Evolutionary conservation across 2,329 filamentous ascomycete species (phyloP).

Genomic region (Beauveria medogensis): DNA sequence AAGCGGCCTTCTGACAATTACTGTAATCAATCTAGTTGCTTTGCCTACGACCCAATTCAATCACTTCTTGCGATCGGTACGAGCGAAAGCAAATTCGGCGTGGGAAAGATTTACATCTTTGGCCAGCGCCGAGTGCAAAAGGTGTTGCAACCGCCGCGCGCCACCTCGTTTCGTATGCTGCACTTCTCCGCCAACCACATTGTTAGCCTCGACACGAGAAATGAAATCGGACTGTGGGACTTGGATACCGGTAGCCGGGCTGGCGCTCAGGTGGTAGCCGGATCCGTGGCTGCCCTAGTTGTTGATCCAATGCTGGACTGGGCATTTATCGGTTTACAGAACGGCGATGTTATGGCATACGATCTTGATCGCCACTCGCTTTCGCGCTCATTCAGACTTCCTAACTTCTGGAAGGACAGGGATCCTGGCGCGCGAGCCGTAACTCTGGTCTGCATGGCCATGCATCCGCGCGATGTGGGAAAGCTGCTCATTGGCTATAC

Average conservation of each 20-base stretch:
- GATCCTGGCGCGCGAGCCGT: slow-evolving; percentile 56
- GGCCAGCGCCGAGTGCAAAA: slow-evolving; percentile 75
- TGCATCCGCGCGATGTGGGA: slow-evolving; percentile 89
- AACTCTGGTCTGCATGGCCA: slow-evolving; percentile 65
- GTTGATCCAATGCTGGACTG: slow-evolving; percentile 92
- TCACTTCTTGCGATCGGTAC: slow-evolving; percentile 90
- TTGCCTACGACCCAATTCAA: slow-evolving; percentile 90
- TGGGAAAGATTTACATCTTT: slow-evolving; percentile 81
- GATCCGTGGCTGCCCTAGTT: slow-evolving; percentile 63
- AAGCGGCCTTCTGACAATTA: slow-evolving; percentile 8
- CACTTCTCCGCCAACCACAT: slow-evolving; percentile 84
- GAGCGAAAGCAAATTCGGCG: slow-evolving; percentile 75
- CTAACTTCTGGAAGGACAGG: slow-evolving; percentile 75
- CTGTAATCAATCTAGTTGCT: slow-evolving; percentile 46
- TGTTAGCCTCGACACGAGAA: slow-evolving; percentile 74
- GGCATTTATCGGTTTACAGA: slow-evolving; percentile 75
- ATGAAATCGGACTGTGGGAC: slow-evolving; percentile 79
- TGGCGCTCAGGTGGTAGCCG: slow-evolving; percentile 66
- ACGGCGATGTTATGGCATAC: slow-evolving; percentile 83
- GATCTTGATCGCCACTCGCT: slow-evolving; percentile 77
- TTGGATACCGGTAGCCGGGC: slow-evolving; percentile 60
- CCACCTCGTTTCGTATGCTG: slow-evolving; percentile 66
- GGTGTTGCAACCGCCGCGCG: slow-evolving; percentile 60
- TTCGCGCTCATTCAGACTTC: slow-evolving; percentile 64
- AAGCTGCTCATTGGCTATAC: slow-evolving; percentile 86